phyloP scores from a whole-genome alignment of 2,329 filamentous ascomycete species.

The Xylariales sp. region DNA sequence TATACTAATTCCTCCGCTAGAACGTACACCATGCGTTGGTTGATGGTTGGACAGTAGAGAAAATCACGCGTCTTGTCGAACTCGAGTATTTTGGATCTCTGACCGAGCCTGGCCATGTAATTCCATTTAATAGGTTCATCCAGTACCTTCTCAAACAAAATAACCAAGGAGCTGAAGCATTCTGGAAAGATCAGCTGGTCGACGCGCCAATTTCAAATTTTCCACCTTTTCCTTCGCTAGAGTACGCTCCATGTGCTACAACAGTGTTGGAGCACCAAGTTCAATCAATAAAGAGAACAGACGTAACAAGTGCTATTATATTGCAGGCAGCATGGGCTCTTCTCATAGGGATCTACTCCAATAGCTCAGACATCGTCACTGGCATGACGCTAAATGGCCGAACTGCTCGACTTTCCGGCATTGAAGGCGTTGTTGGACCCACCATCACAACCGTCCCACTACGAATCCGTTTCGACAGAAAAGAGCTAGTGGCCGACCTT shows the following conservation, averaged over 20 bases:
- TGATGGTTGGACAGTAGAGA: background rate
- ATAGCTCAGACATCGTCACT: background rate
- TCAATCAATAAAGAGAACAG: background rate
- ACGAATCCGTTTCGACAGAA: background rate
- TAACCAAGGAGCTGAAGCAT: background rate
- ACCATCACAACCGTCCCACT: conserved; percentile 2
- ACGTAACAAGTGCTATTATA: background rate
- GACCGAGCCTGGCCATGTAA: background rate
- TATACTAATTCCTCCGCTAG: background rate
- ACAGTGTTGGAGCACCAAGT: background rate
- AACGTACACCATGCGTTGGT: background rate
- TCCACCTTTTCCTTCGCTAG: background rate
- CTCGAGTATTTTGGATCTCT: background rate
- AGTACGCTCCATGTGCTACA: background rate
- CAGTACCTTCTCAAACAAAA: background rate
- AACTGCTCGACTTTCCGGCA: conserved; percentile 1
- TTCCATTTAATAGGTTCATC: conserved; percentile 3
- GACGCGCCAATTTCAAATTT: background rate
- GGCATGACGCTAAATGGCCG: background rate
- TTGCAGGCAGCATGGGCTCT: conserved; percentile 1
- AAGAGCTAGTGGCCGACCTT: background rate
- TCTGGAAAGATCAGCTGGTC: background rate
- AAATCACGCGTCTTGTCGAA: background rate
- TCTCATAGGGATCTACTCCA: background rate
- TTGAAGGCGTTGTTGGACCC: background rate